Percentiles rank a stretch among this genome's conserved stretches.
Conservation (phyloP, 441 rosid species). For the Melastoma candidum region DNA sequence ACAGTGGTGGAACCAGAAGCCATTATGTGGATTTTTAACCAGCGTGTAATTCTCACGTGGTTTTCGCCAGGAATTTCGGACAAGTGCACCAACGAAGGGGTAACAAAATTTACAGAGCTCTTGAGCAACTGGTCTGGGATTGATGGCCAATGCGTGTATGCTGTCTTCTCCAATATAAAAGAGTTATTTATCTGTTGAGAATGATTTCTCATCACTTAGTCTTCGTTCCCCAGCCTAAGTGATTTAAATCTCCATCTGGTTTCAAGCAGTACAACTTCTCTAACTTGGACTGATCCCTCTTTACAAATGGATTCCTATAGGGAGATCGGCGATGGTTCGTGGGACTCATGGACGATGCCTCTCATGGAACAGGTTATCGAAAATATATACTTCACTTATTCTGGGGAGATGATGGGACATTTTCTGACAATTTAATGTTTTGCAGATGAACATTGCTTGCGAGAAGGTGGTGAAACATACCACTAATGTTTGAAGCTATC, state of each 20-base stretch:
- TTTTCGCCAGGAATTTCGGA: conserved; percentile 57
- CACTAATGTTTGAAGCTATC: conserved; percentile 14
- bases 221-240: background rate
- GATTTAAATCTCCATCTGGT: background rate
- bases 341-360: conserved; percentile 95
- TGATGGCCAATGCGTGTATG: conserved; percentile 79
- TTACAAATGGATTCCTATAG: conserved; percentile 22
- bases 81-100: conserved; percentile 48
- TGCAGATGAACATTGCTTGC: conserved; percentile 75
- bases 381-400: background rate
- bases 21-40: background rate
- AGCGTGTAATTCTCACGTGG: background rate
- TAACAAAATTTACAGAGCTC: conserved; percentile 44
- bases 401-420: background rate
- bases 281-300: background rate
- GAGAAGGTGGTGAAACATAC: conserved; percentile 48
- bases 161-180: conserved; percentile 1
- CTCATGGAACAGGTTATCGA: conserved; percentile 52
- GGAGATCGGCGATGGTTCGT: conserved; percentile 78
- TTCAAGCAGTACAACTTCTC: background rate
- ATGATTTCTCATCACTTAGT: background rate
- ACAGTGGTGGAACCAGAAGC: background rate
- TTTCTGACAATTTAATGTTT: conserved; percentile 8
- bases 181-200: background rate
- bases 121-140: conserved; percentile 60